Base-by-base conservation (phyloP, 2,329 filamentous ascomycete species). In the Aspergillus novoparasiticus region DNA sequence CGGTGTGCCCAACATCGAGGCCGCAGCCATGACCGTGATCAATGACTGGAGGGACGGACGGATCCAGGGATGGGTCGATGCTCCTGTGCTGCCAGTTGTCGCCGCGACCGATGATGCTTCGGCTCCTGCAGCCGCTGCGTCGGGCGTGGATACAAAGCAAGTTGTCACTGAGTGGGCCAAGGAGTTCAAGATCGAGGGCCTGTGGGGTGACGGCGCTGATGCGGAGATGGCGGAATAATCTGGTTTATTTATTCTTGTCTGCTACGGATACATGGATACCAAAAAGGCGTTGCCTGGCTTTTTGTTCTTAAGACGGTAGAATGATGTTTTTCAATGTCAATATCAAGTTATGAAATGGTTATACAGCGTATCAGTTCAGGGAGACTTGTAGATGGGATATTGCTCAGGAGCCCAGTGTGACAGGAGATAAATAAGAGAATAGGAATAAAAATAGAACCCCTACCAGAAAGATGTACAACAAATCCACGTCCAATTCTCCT, bases 41-140 rank as follows among this genome's bases (percentile, higher is more conserved):
- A 95, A 89, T n/a, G 95, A 99, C 82, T 96, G 95, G 92, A 87
- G 95, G 70, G 94, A 98, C 76, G 94, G 94, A 30, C 88, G 95
- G 58, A 96, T 99, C 71, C 93, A 96, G 79, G 94, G 94, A 62
- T 97, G 94, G 94, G 87, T 89, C 55, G 90, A 93, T 71, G 86
- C 93, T 3, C 93, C 94, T 9, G 84, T 85, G 41, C 79, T 92
- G 64, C 81, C 86, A 21, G 85, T 90, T 53, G 83, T 83, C n/a
- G 72, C 77, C 23, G 74, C 72, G 50, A 77, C 79, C 51, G 75
- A 78, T 66, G 74, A 76, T 54, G 8, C 48, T 6, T 70, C 65
- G 48, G 57, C 72, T 4, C 53, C 74, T 50, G 64, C 73, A 55
- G 66, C 75, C 66, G 77, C 77, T 51, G 77, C 73, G 10, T 77